Conservation (phyloP, 805 yeast species). For the Naumovozyma castellii region DNA sequence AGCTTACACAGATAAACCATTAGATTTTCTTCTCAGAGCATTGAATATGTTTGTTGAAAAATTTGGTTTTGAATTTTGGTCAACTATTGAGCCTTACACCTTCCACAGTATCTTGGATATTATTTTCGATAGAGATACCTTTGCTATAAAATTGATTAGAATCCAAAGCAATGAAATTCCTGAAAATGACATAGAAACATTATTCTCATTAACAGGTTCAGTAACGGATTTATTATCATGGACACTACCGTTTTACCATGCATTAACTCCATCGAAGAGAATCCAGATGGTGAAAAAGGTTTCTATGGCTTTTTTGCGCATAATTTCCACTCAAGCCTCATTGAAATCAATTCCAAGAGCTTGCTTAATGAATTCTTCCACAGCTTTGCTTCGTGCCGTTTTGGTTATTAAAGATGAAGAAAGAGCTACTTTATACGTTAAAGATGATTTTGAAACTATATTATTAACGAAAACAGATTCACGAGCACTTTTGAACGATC, state of each 20-base stretch:
- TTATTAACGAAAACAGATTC: conserved; percentile 41
- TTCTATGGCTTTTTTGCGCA: conserved; percentile 39
- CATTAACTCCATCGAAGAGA: conserved; percentile 40
- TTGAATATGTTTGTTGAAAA: conserved; percentile 37
- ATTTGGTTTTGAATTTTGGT: conserved; percentile 46
- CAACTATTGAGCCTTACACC: conserved; percentile 41
- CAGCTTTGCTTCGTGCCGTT: conserved; percentile 27
- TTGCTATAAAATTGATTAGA: conserved; percentile 30
- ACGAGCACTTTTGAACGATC: conserved; percentile 37
- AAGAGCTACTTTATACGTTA: conserved; percentile 20
- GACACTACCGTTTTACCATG: conserved; percentile 38
- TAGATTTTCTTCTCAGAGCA: conserved; percentile 48
- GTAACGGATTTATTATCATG: conserved; percentile 44
- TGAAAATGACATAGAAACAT: conserved; percentile 24
- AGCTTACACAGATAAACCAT: conserved; percentile 25
- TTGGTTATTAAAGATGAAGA: conserved; percentile 23
- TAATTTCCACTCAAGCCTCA: conserved; percentile 25
- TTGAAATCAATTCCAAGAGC: conserved; percentile 24
- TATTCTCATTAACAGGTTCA: conserved; percentile 22
- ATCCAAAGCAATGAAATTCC: conserved; percentile 22
- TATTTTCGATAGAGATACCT: conserved; percentile 46
- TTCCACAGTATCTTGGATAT: conserved; percentile 51
- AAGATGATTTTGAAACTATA: conserved; percentile 29
- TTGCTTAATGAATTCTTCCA: conserved; percentile 31
- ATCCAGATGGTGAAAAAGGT: conserved; percentile 45